phyloP scores from a whole-genome alignment of 2,329 filamentous ascomycete genomes.

The Chaetoscypha palmicola region DNA sequence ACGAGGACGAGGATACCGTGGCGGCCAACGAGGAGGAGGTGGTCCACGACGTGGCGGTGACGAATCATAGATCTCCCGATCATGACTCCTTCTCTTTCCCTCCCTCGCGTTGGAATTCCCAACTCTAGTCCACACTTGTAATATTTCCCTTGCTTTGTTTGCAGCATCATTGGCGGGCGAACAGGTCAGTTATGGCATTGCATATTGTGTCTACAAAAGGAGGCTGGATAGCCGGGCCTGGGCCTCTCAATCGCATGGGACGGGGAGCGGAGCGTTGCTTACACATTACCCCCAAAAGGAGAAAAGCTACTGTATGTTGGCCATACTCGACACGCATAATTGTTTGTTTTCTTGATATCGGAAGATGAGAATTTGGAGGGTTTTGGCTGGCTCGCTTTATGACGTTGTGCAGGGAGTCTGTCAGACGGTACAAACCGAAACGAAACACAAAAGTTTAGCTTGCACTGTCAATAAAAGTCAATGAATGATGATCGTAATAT shows the following conservation, averaged over 20 bases:
- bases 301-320: background rate
- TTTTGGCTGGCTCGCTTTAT: too few relatives aligned
- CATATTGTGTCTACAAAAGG: constrained; percentile 5
- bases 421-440: too few relatives aligned
- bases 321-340: background rate
- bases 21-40: constrained; percentile 20
- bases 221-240: constrained; percentile 10
- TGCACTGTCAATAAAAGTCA: constrained; percentile 4
- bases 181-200: constrained; percentile 13
- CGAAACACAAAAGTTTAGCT: background rate
- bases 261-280: background rate
- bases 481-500: constrained; percentile 5
- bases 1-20: constrained; percentile 15
- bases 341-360: background rate
- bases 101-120: constrained; percentile 6
- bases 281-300: background rate
- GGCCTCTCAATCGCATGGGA: constrained; percentile 2
- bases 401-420: too few relatives aligned
- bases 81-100: background rate
- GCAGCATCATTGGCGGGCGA: constrained; percentile 22
- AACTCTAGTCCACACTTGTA: constrained; percentile 16
- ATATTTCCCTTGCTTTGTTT: constrained; percentile 24
- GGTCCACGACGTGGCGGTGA: constrained; percentile 12
- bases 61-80: constrained; percentile 16
- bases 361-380: too few relatives aligned